Percentiles rank a stretch among this genome's conserved stretches.
phyloP scores from a whole-genome alignment of 148 eudicot species.

The Heliamphora exappendiculata region DNA sequence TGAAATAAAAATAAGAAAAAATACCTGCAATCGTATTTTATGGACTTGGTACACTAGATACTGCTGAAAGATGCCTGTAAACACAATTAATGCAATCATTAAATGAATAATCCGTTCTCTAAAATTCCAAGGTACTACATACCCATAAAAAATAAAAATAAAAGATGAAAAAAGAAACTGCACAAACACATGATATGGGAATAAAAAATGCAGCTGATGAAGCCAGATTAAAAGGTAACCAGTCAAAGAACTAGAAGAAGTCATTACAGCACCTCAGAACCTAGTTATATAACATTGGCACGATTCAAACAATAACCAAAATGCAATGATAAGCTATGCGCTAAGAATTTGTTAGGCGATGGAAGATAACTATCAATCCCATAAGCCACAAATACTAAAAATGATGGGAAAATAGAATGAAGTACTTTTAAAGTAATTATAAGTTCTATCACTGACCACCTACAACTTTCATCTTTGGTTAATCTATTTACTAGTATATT shows the following conservation, averaged over 20 bases:
- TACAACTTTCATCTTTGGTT: not conserved
- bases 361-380: not conserved
- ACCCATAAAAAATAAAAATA: not conserved
- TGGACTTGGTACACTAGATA: conserved; percentile 90
- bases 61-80: conserved; percentile 88
- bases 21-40: conserved; percentile 88
- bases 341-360: not conserved
- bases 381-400: not conserved
- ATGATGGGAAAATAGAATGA: not conserved
- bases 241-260: not conserved
- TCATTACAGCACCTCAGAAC: not conserved
- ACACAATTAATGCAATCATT: not conserved
- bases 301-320: not conserved
- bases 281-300: not conserved
- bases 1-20: not conserved
- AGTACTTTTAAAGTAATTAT: not conserved
- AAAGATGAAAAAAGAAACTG: no score
- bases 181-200: not conserved
- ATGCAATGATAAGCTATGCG: not conserved
- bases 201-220: not conserved
- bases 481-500: not conserved
- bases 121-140: not conserved
- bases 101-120: not conserved
- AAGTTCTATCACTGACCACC: not conserved
- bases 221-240: not conserved